Percentiles rank a stretch among this genome's conserved stretches.
phyloP scores from a whole-genome alignment of 805 yeast species.

The Candida endomychidarum region DNA sequence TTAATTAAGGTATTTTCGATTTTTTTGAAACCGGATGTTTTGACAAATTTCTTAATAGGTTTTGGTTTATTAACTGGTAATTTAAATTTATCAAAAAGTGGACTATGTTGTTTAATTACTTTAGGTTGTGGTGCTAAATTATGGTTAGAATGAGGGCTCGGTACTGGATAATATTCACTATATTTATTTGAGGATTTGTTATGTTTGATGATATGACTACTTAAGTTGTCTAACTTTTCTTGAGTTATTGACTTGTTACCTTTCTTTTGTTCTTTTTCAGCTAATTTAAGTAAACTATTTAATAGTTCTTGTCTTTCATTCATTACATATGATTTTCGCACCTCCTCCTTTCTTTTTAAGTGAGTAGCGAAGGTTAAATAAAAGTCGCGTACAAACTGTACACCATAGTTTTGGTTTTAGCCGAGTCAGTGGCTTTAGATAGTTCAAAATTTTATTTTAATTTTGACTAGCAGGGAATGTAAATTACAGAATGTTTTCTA shows the following conservation, averaged over 20 bases:
- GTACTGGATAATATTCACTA: conserved; percentile 19
- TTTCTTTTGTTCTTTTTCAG: conserved; percentile 35
- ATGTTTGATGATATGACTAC: conserved; percentile 24
- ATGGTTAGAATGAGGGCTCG: conserved; percentile 14
- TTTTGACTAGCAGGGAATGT: too few relatives aligned
- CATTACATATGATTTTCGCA: conserved; percentile 10
- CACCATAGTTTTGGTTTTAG: too few relatives aligned
- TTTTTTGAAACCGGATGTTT: conserved; percentile 28
- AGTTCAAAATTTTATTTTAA: too few relatives aligned
- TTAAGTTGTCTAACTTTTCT: conserved; percentile 34
- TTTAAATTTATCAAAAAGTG: conserved; percentile 33
- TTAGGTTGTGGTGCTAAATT: neutral
- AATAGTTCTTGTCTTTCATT: conserved; percentile 25
- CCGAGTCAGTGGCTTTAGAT: too few relatives aligned
- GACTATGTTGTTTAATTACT: conserved; percentile 26
- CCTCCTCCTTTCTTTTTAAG: too few relatives aligned
- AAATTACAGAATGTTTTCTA: too few relatives aligned
- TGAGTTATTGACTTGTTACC: conserved; percentile 40
- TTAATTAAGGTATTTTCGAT: conserved; percentile 30
- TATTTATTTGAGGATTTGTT: conserved; percentile 11
- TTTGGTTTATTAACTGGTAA: conserved; percentile 13
- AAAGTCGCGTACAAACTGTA: too few relatives aligned
- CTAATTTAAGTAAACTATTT: conserved; percentile 28
- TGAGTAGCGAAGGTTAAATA: neutral
- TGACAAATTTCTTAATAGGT: conserved; percentile 5